Evolutionary conservation across 1,284 basidiomycete genomes (phyloP), one percentile per base, ranked within the genome.

Genomic region (Hemileccinum hortonii): DNA sequence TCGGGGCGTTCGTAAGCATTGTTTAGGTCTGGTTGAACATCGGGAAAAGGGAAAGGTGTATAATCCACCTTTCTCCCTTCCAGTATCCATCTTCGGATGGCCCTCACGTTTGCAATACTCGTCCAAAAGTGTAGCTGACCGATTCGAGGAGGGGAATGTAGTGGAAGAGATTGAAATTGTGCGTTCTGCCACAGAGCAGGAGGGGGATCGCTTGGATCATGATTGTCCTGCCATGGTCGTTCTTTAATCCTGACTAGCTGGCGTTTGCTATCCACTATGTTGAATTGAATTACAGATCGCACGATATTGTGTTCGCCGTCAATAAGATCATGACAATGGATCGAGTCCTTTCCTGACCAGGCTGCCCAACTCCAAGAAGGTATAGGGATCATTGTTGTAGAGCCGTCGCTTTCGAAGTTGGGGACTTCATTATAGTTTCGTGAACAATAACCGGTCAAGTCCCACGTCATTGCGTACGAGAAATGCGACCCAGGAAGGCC

Each of bases 331-430:
- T 15, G 19, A 6, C 6, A 18, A 12, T 24, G 5, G 4, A 24
- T 7, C 3, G 35, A 18, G 16, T 50, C 29, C 18, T 39, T 19
- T 4, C 30, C 47, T 26, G 51, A 48, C 60, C 60, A 61, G 10
- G 61, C 60, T 1, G 51, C 60, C 59, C 59, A 60, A 22, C 60
- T 60, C 59, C 60, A 60, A 5, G 60, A 60, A 21, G 58, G 60
- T 10, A 61, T 42, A 0, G 57, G 44, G 1, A 57, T 16, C 42
- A 33, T 48, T 21, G 47, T 15, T 33, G 38, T 41, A 1, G 44
- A 37, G n/a, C 50, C 60, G 1, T 52, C 16, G 12, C 18, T 36
- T n/a, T 45, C 10, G 3, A 60, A 44, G 37, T 55, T n/a, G 10
- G 61, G 57, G 6, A 62, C 21, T 3, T 24, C 4, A 8, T 52